Evolutionary conservation across 1,139 yeast species (phyloP).

Genomic region (Pichia sp.): DNA sequence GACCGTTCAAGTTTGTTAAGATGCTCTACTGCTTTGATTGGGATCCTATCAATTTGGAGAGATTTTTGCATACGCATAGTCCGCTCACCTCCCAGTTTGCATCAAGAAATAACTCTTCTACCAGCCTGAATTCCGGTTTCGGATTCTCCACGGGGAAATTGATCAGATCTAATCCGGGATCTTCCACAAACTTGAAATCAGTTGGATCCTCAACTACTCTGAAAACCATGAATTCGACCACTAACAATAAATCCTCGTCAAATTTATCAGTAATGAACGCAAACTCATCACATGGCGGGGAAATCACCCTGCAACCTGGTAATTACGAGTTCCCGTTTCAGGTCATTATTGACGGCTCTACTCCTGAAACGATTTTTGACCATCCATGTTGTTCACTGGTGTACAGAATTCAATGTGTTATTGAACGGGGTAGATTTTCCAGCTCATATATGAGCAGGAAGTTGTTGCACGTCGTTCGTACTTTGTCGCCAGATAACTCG

Average conservation of each 20-base stretch:
- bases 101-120: slow-evolving; percentile 12
- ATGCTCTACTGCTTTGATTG: slow-evolving; percentile 68
- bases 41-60: slow-evolving; percentile 55
- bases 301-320: slow-evolving; percentile 43
- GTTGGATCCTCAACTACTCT: slow-evolving; percentile 15
- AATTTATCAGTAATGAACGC: slow-evolving; percentile 15
- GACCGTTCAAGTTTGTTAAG: slow-evolving; percentile 27
- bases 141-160: slow-evolving; percentile 25
- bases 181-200: slow-evolving; percentile 21
- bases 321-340: slow-evolving; percentile 90
- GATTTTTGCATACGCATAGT: neutral
- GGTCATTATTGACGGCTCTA: slow-evolving; percentile 73
- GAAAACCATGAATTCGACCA: slow-evolving; percentile 2
- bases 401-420: slow-evolving; percentile 68
- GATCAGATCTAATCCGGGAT: slow-evolving; percentile 23
- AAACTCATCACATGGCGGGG: slow-evolving; percentile 12
- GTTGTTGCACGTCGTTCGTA: slow-evolving; percentile 77
- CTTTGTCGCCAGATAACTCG: slow-evolving; percentile 78
- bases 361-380: slow-evolving; percentile 88
- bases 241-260: slow-evolving; percentile 7
- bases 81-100: neutral
- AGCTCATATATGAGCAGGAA: slow-evolving; percentile 58
- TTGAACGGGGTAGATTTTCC: slow-evolving; percentile 78
- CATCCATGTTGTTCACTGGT: slow-evolving; percentile 76
- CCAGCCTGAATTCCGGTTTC: slow-evolving; percentile 7